Evolutionary conservation across 306 rosid species (phyloP), one percentile per base, ranked within the genome.

Genomic region (Comarum palustre): DNA sequence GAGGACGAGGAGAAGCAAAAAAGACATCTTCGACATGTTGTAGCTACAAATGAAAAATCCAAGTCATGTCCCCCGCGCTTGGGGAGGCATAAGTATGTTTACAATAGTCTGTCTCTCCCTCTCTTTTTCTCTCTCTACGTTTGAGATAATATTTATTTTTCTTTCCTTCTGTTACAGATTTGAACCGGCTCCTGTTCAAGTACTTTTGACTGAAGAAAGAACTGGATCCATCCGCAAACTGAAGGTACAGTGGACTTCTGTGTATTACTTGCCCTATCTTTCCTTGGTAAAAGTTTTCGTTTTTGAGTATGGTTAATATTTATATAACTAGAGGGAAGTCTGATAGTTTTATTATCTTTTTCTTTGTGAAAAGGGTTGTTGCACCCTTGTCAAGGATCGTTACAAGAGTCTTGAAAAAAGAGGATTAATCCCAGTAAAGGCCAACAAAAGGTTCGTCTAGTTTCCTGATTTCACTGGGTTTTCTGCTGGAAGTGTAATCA

Each of bases 121-220:
- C 16, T 45, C 57, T 43, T 1, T 45, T 36, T 38, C 1, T 6
- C 32, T n/a, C 62, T 69, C 6, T 69, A 45, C 51, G 15, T 46
- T 46, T 46, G 1, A 17, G 75, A 38, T 69, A 19, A 70, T 55
- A 1, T 43, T 1, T 9, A 9, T 36, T 15, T n/a, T 13, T 29
- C 4, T 41, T 39, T 47, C 74, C n/a, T 71, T 41, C 24, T 36
- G 34, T 69, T 74, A 68, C 82, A 95, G 99, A 83, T 95, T 91
- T 75, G 88, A 86, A 80, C 97, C 96, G 61, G 93, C 95, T 61
- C 96, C 91, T 3, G 85, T 81, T 79, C 99, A 95, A 88, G 97
- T 95, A 66, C 78, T 95, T 54, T 75, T 91, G 80, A 81, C 93
- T 6, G 96, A 95, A 78, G 96, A 95, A 75, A 86, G 88, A 80